A percentile compares a stretch with the other conserved stretches of the same genome.
Evolutionary conservation across 179 eudicot genomes (phyloP).

Genomic region (Gypsophila paniculata): DNA sequence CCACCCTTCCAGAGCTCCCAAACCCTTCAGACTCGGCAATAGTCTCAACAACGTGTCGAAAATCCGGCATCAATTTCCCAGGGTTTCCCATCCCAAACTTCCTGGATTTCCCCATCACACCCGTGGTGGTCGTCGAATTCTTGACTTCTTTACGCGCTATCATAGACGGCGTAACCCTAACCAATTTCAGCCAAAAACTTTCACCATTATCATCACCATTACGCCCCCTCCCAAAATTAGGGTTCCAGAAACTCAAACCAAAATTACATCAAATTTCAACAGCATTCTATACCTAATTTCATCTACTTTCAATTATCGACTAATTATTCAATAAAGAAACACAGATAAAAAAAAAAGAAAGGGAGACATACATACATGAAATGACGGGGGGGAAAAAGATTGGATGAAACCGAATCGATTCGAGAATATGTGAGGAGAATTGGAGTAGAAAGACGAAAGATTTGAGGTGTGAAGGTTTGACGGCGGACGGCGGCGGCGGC

Average conservation of each 20-base stretch:
- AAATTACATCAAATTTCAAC: too few relatives aligned
- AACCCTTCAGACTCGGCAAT: conserved; percentile 55
- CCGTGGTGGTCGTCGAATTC: conserved; percentile 9
- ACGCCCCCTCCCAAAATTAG: too few relatives aligned
- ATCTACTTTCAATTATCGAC: too few relatives aligned
- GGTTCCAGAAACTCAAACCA: too few relatives aligned
- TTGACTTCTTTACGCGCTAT: conserved; percentile 26
- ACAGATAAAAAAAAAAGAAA: neutral
- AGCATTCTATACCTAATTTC: too few relatives aligned
- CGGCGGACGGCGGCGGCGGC: neutral
- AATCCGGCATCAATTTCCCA: conserved; percentile 35
- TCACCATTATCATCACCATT: too few relatives aligned
- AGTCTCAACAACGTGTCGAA: conserved; percentile 22
- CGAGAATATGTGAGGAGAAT: conserved; percentile 2
- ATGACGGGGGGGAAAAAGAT: neutral
- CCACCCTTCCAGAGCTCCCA: conserved; percentile 52
- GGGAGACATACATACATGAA: conserved; percentile 15
- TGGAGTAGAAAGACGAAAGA: neutral
- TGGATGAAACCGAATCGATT: conserved; percentile 8
- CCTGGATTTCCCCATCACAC: conserved; percentile 46
- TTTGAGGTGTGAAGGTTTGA: neutral
- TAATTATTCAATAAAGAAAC: neutral
- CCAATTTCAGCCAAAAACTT: too few relatives aligned
- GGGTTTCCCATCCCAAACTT: conserved; percentile 39
- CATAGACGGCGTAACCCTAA: conserved; percentile 17